phyloP scores from a whole-genome alignment of 1,139 yeast species.

The Wickerhamiella infanticola region DNA sequence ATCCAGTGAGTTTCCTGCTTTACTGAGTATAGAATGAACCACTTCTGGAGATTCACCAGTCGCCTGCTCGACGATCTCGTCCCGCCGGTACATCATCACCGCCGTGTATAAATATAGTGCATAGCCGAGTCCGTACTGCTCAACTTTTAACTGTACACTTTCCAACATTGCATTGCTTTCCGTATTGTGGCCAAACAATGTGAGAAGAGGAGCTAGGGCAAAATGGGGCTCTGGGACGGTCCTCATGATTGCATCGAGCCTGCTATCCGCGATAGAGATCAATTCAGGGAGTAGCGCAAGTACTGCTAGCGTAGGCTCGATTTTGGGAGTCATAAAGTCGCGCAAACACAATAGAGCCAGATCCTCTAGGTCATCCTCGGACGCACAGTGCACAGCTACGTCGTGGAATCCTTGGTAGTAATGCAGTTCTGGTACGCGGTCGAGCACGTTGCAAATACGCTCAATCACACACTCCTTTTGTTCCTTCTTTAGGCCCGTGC shows the following conservation, averaged over 20 bases:
- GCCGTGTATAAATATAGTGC: constrained; percentile 45
- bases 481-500: constrained; percentile 30
- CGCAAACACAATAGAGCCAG: constrained; percentile 52
- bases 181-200: constrained; percentile 66
- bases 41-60: constrained; percentile 3
- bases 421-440: constrained; percentile 44
- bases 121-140: constrained; percentile 32
- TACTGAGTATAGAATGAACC: constrained; percentile 2
- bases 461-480: constrained; percentile 18
- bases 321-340: constrained; percentile 68
- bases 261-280: constrained; percentile 34
- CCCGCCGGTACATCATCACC: constrained; percentile 31
- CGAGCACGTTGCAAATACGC: constrained; percentile 40
- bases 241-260: constrained; percentile 35
- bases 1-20: not conserved
- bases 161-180: constrained; percentile 35
- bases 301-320: constrained; percentile 52
- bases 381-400: constrained; percentile 50
- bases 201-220: constrained; percentile 61
- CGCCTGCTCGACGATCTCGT: constrained; percentile 23
- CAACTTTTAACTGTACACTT: constrained; percentile 46
- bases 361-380: constrained; percentile 35
- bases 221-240: constrained; percentile 36
- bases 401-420: constrained; percentile 95
- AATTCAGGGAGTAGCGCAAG: constrained; percentile 50